phyloP scores from a whole-genome alignment of 139 green algal species.

The Coccomyxa sp. region DNA sequence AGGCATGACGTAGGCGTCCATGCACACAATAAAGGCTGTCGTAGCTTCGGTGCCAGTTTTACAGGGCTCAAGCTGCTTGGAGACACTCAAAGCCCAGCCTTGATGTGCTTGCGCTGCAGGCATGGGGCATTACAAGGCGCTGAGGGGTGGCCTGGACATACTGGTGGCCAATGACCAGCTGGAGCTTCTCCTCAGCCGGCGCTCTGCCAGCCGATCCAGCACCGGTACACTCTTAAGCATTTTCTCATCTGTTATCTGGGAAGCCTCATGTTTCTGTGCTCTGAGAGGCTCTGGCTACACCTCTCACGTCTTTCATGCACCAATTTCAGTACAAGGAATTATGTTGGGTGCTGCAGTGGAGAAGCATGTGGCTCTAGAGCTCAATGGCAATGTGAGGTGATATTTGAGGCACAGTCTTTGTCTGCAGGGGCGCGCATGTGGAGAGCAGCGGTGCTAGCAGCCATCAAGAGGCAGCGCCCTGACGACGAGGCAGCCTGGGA shows the following conservation, averaged over 20 bases:
- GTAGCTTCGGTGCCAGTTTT: background rate
- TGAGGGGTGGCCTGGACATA: background rate
- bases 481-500: background rate
- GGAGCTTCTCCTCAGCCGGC: conserved; percentile 1
- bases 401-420: background rate
- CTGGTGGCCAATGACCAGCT: background rate
- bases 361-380: background rate
- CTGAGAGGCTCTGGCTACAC: background rate
- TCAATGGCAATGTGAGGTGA: background rate
- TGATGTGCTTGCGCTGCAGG: no score
- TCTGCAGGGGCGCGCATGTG: background rate
- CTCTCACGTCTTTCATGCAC: background rate
- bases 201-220: background rate
- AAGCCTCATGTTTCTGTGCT: no score
- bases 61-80: background rate
- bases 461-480: background rate
- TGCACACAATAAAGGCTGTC: background rate
- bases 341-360: background rate
- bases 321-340: background rate
- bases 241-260: background rate
- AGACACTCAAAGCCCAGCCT: no score
- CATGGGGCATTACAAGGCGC: background rate
- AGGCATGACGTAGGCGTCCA: background rate
- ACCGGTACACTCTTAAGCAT: background rate
- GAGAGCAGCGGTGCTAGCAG: background rate